Percentiles rank a stretch among this genome's conserved stretches.
phyloP scores from a whole-genome alignment of 2,329 filamentous ascomycete species.

The Cladosporium sp. region DNA sequence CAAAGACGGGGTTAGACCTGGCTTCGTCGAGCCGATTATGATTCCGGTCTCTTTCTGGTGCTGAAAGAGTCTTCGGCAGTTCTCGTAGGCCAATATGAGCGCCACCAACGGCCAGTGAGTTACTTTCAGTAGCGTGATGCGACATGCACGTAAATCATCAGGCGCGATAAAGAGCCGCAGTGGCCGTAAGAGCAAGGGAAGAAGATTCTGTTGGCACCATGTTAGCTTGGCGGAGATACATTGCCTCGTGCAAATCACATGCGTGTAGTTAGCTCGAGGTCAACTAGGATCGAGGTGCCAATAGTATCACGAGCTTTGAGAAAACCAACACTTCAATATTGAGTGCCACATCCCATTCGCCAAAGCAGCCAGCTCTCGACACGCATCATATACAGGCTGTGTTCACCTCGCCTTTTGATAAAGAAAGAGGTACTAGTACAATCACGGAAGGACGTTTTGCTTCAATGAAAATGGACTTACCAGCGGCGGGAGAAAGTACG shows the following conservation, averaged over 20 bases:
- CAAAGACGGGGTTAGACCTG: not conserved
- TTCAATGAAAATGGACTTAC: constrained; percentile 31
- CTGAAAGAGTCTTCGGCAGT: constrained; percentile 28
- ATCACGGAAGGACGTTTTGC: too few species aligned
- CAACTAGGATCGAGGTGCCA: not conserved
- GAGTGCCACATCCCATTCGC: not conserved
- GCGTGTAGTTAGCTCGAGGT: not conserved
- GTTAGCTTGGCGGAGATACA: constrained; percentile 16
- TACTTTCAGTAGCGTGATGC: constrained; percentile 55
- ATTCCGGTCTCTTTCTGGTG: not conserved
- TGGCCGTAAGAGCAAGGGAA: constrained; percentile 69
- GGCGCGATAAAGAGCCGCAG: constrained; percentile 64
- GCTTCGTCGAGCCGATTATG: not conserved
- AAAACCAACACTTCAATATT: constrained; percentile 10
- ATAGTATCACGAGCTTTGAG: not conserved
- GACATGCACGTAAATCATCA: constrained; percentile 58
- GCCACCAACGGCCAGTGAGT: constrained; percentile 65
- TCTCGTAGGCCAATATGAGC: constrained; percentile 66
- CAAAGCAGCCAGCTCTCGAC: not conserved
- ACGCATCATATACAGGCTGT: too few species aligned
- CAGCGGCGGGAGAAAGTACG: constrained; percentile 46
- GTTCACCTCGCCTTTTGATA: too few species aligned
- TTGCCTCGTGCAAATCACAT: not conserved
- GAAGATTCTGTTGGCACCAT: constrained; percentile 55
- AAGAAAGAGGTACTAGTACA: too few species aligned